Conservation (phyloP, 768 basidiomycete genomes). For the Boletus rubescentipes region DNA sequence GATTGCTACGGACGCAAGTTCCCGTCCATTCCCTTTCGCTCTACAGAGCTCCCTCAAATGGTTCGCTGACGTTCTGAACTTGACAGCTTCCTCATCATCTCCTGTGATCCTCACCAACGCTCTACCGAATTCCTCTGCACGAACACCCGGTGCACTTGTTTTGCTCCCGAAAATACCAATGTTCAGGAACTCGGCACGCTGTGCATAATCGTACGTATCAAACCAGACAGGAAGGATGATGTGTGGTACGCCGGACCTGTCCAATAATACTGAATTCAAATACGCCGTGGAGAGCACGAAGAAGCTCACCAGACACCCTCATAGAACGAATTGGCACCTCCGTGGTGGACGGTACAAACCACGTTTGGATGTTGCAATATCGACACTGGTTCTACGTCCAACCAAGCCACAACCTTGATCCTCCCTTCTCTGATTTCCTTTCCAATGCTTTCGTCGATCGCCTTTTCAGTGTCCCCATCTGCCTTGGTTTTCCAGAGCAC, state of each 20-base stretch:
- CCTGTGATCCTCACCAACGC: constrained; percentile 7
- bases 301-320: background rate
- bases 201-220: constrained; percentile 10
- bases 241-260: constrained; percentile 13
- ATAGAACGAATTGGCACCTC: constrained; percentile 4
- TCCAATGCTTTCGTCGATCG: background rate
- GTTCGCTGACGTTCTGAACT: constrained; percentile 1
- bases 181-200: constrained; percentile 1
- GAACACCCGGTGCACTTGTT: background rate
- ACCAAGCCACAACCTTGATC: constrained; percentile 11
- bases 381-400: constrained; percentile 10
- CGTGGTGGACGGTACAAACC: background rate
- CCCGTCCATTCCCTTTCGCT: constrained; percentile 3
- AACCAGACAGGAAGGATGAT: constrained; percentile 13
- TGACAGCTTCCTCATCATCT: background rate
- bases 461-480: background rate
- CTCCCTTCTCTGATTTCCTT: background rate
- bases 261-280: background rate
- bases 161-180: constrained; percentile 5
- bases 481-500: constrained; percentile 11
- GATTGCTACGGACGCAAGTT: background rate
- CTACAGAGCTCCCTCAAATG: background rate
- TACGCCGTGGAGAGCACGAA: too few relatives aligned
- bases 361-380: constrained; percentile 2
- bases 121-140: background rate